Evolutionary conservation across 352 stramenopile species (phyloP), one percentile per base, ranked within the genome.

Genomic region (Phytophthora aleatoria): DNA sequence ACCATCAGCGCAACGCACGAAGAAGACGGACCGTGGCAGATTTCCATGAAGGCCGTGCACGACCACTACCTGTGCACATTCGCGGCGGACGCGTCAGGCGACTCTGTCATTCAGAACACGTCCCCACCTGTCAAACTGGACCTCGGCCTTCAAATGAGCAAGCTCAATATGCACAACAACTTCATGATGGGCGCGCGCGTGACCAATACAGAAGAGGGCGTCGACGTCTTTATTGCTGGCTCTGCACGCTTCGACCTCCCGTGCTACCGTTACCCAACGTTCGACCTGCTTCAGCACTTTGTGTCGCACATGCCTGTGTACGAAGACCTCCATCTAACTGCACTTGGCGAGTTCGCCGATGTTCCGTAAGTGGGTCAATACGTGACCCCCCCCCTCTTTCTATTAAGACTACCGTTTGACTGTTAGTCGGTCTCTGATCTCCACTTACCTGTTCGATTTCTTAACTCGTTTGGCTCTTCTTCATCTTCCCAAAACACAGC

Each of bases 231-330:
- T 1, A 28, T 91, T 30, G 79, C 70, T 7, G 81, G 80, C 1
- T 82, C 73, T 0, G 58, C 66, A 15, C 56, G 57, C 11, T 82
- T 85, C 53, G 68, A 80, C 2, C 38, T 74, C n/a, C 49, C 58
- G n/a, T 54, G 58, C 58, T 59, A 47, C 24, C 12, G 62, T 15
- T 65, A 81, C 20, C 66, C 71, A 8, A 62, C 69, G 9, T 67
- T 85, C 27, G 61, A 85, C 13, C 55, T 91, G n/a, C 50, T 89
- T 7, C 81, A 89, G 44, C 77, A 87, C 39, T 73, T 92, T 24
- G 74, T 78, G 15, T 69, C 66, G 11, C 68, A 79, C 49, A 49
- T 91, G 48, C 77, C 81, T 13, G 71, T 89, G 5, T 89, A 80
- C 39, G 83, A 91, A 57, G 79, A 86, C n/a, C 60, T 91, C 9